These are phyloP conservation scores for Debaryomycetaceae sp. DNA, from an alignment of 1,139 yeast genomes.

Conservation along the genomic window DNA sequence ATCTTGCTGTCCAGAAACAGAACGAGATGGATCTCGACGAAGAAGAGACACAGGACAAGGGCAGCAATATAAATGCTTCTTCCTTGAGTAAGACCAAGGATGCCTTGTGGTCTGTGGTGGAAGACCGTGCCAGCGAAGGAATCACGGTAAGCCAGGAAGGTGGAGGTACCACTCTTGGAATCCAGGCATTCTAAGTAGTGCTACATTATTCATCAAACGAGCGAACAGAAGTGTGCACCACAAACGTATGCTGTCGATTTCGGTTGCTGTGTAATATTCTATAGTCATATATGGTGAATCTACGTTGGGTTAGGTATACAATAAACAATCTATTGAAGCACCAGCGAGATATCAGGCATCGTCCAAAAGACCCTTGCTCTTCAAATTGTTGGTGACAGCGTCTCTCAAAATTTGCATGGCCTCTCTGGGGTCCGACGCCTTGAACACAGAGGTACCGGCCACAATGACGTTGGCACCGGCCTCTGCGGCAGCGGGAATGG, in stretches of 20 bases:
- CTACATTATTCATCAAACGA: no score
- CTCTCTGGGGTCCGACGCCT: conserved; percentile 72
- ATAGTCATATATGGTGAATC: background rate
- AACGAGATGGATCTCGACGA: conserved; percentile 51
- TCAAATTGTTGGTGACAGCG: conserved; percentile 46
- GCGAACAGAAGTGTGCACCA: no score
- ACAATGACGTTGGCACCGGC: conserved; percentile 99
- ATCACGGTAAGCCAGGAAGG: conserved; percentile 47
- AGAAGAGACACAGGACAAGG: conserved; percentile 22
- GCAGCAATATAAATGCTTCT: conserved; percentile 12
- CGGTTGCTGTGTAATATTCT: background rate
- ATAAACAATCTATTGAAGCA: background rate
- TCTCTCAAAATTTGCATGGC: conserved; percentile 66
- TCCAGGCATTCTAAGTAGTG: conserved; percentile 44
- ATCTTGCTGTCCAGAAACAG: conserved; percentile 44
- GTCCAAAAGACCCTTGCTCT: conserved; percentile 22
- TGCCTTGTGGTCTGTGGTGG: conserved; percentile 68
- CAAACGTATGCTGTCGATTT: no score
- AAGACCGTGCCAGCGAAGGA: conserved; percentile 42
- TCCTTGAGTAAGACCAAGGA: conserved; percentile 52
- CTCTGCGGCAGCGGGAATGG: conserved; percentile 77
- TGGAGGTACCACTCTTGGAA: conserved; percentile 84
- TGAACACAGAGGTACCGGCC: conserved; percentile 93
- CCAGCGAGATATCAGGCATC: conserved; percentile 1
- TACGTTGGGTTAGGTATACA: background rate